These are phyloP conservation scores for Trichoderma atrobrunneum DNA, from an alignment of 2,329 filamentous ascomycete genomes.

Conservation along the genomic window DNA sequence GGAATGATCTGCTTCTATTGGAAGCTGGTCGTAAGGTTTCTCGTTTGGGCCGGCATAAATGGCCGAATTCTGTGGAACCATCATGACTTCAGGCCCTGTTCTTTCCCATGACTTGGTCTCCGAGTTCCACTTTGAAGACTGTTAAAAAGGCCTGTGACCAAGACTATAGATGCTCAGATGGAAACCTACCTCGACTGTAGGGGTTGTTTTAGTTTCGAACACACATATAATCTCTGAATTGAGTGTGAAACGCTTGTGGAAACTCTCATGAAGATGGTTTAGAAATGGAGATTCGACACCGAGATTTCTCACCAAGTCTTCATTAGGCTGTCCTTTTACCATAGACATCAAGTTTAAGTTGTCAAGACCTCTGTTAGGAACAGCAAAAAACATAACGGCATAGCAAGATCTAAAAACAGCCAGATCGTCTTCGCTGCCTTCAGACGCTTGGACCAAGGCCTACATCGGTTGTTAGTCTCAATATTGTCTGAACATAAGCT, in stretches of 20 bases:
- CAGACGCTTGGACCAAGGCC: slow-evolving; percentile 23
- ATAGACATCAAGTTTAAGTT: slow-evolving; percentile 24
- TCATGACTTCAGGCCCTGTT: slow-evolving; percentile 21
- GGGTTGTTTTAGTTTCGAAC: slow-evolving; percentile 22
- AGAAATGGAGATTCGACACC: slow-evolving; percentile 25
- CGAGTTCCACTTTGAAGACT: background rate
- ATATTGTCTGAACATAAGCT: background rate
- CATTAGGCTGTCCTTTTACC: slow-evolving; percentile 27
- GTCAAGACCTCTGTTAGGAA: slow-evolving; percentile 29
- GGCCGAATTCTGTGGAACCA: slow-evolving; percentile 29
- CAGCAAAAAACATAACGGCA: slow-evolving; percentile 30
- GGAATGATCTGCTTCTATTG: slow-evolving; percentile 26
- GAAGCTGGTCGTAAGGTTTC: slow-evolving; percentile 23
- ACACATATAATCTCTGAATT: slow-evolving; percentile 23
- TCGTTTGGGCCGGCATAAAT: slow-evolving; percentile 24
- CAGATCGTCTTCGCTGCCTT: background rate
- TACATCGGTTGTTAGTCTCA: background rate
- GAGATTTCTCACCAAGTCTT: slow-evolving; percentile 24
- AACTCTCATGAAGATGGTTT: slow-evolving; percentile 23
- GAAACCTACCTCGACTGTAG: slow-evolving; percentile 23
- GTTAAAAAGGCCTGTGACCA: background rate
- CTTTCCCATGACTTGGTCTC: slow-evolving; percentile 12
- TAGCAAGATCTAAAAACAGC: slow-evolving; percentile 23
- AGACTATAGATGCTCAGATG: background rate
- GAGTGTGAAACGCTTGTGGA: slow-evolving; percentile 22